Conservation (phyloP, 768 basidiomycete species). For the Tricholoma sp. region DNA sequence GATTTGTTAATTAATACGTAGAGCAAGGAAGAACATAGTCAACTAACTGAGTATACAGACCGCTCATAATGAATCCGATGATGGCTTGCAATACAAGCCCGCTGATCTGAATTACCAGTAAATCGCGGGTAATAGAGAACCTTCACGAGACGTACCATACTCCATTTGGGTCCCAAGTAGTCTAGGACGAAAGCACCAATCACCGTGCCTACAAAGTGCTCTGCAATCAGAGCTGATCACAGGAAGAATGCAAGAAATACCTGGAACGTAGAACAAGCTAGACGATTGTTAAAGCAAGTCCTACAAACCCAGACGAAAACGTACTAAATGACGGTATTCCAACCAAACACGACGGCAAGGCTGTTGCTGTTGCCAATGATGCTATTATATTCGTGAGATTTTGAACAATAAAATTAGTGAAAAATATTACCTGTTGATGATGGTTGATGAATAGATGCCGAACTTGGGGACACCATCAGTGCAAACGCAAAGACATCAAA, state of each 20-base stretch:
- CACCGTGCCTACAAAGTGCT: slow-evolving; percentile 53
- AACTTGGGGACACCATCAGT: slow-evolving; percentile 40
- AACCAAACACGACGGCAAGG: slow-evolving; percentile 67
- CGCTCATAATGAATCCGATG: slow-evolving; percentile 89
- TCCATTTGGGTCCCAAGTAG: slow-evolving; percentile 67
- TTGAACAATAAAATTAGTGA: not conserved
- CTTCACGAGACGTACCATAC: slow-evolving; percentile 46
- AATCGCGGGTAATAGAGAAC: not conserved
- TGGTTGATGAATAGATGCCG: slow-evolving; percentile 74
- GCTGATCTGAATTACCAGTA: slow-evolving; percentile 41
- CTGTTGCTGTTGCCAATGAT: slow-evolving; percentile 51
- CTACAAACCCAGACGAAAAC: slow-evolving; percentile 11
- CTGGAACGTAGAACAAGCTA: slow-evolving; percentile 6
- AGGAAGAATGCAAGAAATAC: not conserved
- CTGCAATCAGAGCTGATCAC: slow-evolving; percentile 19
- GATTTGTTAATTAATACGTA: not conserved
- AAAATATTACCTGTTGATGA: slow-evolving; percentile 53
- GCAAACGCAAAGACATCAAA: not conserved
- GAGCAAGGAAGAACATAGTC: not conserved
- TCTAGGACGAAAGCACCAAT: slow-evolving; percentile 75
- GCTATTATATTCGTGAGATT: slow-evolving; percentile 25
- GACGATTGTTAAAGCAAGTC: slow-evolving; percentile 8
- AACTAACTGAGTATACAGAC: slow-evolving; percentile 55
- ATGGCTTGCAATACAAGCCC: slow-evolving; percentile 66
- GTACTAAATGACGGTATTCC: slow-evolving; percentile 83